These are phyloP conservation scores for Cyclanthera cordifolia DNA, from an alignment of 306 rosid species.

Conservation along the genomic window DNA sequence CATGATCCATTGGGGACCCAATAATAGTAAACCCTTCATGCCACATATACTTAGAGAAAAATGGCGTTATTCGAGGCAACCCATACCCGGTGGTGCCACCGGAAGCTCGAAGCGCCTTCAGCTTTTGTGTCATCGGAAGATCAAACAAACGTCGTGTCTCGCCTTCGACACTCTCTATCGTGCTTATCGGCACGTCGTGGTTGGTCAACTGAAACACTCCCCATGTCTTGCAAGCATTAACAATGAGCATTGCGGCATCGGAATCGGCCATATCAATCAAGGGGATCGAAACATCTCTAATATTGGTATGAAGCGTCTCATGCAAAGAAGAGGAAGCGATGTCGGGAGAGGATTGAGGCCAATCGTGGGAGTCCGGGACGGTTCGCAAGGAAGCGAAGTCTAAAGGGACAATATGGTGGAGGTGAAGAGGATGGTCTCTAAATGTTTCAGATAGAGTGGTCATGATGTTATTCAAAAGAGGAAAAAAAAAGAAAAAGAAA, in stretches of 20 bases:
- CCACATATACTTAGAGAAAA: conserved; percentile 31
- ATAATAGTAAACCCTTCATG: conserved; percentile 33
- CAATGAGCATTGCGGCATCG: conserved; percentile 16
- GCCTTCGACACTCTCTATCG: conserved; percentile 13
- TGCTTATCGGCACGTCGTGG: conserved; percentile 27
- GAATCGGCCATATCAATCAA: conserved; percentile 24
- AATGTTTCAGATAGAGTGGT: conserved; percentile 36
- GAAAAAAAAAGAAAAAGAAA: no score
- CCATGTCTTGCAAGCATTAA: conserved; percentile 29
- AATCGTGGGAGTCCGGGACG: conserved; percentile 60
- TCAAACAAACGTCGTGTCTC: conserved; percentile 18
- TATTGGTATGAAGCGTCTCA: neutral
- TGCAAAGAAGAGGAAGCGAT: neutral
- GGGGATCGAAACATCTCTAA: conserved; percentile 13
- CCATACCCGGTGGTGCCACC: conserved; percentile 29
- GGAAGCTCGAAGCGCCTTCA: conserved; percentile 21
- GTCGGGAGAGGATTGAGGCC: conserved; percentile 24
- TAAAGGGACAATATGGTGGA: conserved; percentile 38
- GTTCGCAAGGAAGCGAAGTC: conserved; percentile 38
- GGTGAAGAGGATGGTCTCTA: conserved; percentile 28
- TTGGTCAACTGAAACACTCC: conserved; percentile 35
- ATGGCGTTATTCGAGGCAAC: conserved; percentile 18
- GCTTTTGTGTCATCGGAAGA: conserved; percentile 29
- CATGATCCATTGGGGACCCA: conserved; percentile 31
- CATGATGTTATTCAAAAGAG: conserved; percentile 16